Percentiles rank a stretch among this genome's conserved stretches.
phyloP scores from a whole-genome alignment of 305 asterid species.

The Plantago coronopus region DNA sequence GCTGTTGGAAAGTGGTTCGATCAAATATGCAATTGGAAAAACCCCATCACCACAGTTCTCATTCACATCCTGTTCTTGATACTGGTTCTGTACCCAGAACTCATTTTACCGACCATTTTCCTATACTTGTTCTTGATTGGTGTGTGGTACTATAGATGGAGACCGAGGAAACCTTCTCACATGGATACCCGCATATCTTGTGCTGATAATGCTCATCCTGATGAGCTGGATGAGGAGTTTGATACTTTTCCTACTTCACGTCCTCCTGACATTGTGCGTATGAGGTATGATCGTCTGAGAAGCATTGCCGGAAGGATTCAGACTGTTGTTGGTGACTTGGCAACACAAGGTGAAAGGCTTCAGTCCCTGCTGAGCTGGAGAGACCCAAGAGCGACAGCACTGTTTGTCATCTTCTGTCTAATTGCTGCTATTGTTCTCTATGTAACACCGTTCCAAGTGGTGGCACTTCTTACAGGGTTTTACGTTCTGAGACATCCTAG shows the following conservation, averaged over 20 bases:
- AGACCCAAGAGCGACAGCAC: conserved; percentile 87
- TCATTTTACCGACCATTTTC: conserved; percentile 80
- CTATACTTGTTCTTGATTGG: conserved; percentile 89
- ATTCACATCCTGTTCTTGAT: conserved; percentile 77
- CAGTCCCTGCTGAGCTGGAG: conserved; percentile 89
- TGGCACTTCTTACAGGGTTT: conserved; percentile 65
- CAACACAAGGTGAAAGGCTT: conserved; percentile 89
- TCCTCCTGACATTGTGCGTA: conserved; percentile 55
- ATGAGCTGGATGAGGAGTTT: conserved; percentile 86
- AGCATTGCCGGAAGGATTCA: conserved; percentile 92
- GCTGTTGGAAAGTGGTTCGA: conserved; percentile 57
- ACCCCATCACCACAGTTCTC: conserved; percentile 75
- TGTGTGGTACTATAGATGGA: conserved; percentile 68
- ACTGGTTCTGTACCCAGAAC: conserved; percentile 77
- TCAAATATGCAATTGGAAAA: conserved; percentile 75
- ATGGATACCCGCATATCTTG: conserved; percentile 88
- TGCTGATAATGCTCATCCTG: conserved; percentile 72
- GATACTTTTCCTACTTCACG: conserved; percentile 79
- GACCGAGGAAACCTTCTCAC: conserved; percentile 80
- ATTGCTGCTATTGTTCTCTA: conserved; percentile 74
- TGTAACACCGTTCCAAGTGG: conserved; percentile 86
- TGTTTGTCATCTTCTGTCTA: conserved; percentile 64
- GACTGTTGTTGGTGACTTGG: conserved; percentile 83
- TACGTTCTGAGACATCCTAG: conserved; percentile 82
- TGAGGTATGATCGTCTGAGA: conserved; percentile 77